Percentiles rank a stretch among this genome's conserved stretches.
phyloP scores from a whole-genome alignment of 2,329 filamentous ascomycete species.

The Alternaria dauci region DNA sequence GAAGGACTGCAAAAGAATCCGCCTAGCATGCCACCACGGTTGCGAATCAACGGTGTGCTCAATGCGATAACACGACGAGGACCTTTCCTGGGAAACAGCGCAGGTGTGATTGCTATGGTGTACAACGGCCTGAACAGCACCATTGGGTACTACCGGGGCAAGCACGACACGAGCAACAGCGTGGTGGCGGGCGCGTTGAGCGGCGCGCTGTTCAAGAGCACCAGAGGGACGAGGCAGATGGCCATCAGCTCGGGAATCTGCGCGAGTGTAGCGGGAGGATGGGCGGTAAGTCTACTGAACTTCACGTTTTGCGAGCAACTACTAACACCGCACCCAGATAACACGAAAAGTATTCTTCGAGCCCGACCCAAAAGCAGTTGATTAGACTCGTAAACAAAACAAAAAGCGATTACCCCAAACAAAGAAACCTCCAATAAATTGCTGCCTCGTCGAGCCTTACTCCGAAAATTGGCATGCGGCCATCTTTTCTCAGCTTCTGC shows the following conservation, averaged over 20 bases:
- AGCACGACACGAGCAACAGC: slow-evolving; percentile 82
- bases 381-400: slow-evolving; percentile 2
- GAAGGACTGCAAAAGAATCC: slow-evolving; percentile 82
- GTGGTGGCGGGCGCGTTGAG: slow-evolving; percentile 84
- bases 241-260: slow-evolving; percentile 92
- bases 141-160: slow-evolving; percentile 51
- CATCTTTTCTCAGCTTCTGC: slow-evolving; percentile 14
- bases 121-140: slow-evolving; percentile 77
- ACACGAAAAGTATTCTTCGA: slow-evolving; percentile 42
- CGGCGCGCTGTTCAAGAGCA: slow-evolving; percentile 97
- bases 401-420: not conserved
- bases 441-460: not conserved
- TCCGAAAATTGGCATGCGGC: not conserved
- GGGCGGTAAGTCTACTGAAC: slow-evolving; percentile 70
- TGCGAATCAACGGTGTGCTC: slow-evolving; percentile 91
- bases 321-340: slow-evolving; percentile 22
- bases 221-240: slow-evolving; percentile 88
- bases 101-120: slow-evolving; percentile 92
- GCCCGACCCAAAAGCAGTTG: slow-evolving; percentile 19
- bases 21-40: slow-evolving; percentile 80
- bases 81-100: slow-evolving; percentile 94
- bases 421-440: not conserved
- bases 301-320: not conserved
- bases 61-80: slow-evolving; percentile 94
- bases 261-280: slow-evolving; percentile 81